A percentile compares a stretch with the other conserved stretches of the same genome.
Conservation (phyloP, 208 protist genomes). For the Leishmania tropica region DNA sequence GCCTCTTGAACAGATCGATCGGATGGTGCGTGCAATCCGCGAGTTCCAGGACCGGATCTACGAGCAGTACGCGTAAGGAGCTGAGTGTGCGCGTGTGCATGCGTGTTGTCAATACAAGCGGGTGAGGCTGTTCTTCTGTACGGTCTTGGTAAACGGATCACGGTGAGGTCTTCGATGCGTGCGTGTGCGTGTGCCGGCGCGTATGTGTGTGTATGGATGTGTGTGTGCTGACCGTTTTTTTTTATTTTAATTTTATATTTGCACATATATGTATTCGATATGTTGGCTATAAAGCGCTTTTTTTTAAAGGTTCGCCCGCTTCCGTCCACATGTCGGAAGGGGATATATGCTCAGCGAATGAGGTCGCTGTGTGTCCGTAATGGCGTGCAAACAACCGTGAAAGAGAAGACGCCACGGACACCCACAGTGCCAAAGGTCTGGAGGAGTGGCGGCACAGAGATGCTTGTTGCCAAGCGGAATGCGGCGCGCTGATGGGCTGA, state of each 20-base stretch:
- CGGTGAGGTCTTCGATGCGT: not conserved
- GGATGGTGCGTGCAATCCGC: conserved; percentile 72
- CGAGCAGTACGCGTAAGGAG: conserved; percentile 37
- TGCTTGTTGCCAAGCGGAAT: not conserved
- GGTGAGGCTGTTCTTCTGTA: too few species aligned
- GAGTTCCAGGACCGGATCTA: conserved; percentile 73
- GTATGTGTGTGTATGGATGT: too few species aligned
- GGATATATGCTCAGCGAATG: not conserved
- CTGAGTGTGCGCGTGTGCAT: not conserved
- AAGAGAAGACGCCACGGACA: not conserved
- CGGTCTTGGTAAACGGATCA: too few species aligned
- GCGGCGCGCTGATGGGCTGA: not conserved
- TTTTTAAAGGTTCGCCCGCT: not conserved
- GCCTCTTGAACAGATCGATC: conserved; percentile 94
- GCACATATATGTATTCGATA: too few species aligned
- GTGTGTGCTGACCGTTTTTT: too few species aligned
- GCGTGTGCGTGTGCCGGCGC: too few species aligned
- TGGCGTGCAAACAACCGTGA: not conserved
- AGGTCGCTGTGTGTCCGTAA: not conserved
- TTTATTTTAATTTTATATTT: too few species aligned
- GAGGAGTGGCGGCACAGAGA: not conserved
- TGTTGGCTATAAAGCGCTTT: not conserved
- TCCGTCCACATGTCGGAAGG: not conserved
- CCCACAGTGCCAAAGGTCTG: not conserved
- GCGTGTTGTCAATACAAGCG: too few species aligned